Percentiles rank a stretch among this genome's conserved stretches.
phyloP scores from a whole-genome alignment of 352 stramenopile species.

The Phytophthora pinifolia region DNA sequence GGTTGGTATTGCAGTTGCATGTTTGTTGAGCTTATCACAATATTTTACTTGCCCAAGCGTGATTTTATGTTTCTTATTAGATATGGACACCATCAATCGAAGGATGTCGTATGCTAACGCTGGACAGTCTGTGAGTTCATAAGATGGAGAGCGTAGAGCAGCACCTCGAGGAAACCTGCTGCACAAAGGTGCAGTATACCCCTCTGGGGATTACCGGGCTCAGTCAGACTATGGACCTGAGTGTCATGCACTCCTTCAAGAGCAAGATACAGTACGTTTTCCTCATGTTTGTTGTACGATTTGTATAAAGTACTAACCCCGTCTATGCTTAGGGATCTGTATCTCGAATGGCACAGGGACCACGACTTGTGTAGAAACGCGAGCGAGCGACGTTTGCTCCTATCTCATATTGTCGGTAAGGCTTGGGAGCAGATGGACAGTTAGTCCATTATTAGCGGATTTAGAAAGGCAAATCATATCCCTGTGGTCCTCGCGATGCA shows the following conservation, averaged over 20 bases:
- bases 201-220: conserved; percentile 8
- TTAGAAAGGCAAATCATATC: conserved; percentile 6
- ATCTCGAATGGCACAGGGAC: conserved; percentile 5
- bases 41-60: not conserved
- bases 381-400: conserved; percentile 4
- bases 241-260: conserved; percentile 13
- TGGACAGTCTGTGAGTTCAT: not conserved
- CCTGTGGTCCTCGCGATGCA: not conserved
- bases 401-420: conserved; percentile 6
- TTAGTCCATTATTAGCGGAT: conserved; percentile 1
- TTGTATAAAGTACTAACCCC: not conserved
- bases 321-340: conserved; percentile 2
- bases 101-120: conserved; percentile 1
- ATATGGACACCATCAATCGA: conserved; percentile 1
- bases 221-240: conserved; percentile 16
- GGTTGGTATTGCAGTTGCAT: not conserved
- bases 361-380: not conserved
- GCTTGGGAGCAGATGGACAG: conserved; percentile 2
- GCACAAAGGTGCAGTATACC: conserved; percentile 12
- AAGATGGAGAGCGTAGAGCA: conserved; percentile 9
- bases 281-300: not conserved
- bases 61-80: conserved; percentile 2
- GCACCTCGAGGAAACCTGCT: conserved; percentile 1
- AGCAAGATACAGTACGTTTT: conserved; percentile 3
- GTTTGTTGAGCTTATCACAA: not conserved